These are phyloP conservation scores for Calocera viscosa DNA, from an alignment of 768 basidiomycete genomes.

Conservation along the genomic window DNA sequence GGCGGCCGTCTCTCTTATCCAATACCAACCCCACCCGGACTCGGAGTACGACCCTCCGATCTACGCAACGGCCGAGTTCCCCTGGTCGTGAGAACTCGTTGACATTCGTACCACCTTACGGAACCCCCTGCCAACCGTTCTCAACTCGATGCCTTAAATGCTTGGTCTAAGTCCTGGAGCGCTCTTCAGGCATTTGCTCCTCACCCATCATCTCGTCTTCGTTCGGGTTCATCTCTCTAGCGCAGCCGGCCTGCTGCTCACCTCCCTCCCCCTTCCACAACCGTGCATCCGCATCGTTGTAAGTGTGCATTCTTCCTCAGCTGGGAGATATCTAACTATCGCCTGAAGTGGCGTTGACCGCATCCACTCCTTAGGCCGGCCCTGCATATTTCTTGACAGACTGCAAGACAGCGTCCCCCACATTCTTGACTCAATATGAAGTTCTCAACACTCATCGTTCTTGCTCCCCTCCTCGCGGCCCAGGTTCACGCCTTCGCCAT, in stretches of 20 bases:
- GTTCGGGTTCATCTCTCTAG: neutral
- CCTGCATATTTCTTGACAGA: neutral
- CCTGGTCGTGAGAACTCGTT: neutral
- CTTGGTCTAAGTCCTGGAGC: neutral
- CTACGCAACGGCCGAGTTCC: too few relatives aligned
- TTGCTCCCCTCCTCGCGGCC: neutral
- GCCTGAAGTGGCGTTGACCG: neutral
- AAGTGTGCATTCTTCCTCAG: neutral
- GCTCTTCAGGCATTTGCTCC: neutral
- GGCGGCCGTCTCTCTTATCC: too few relatives aligned
- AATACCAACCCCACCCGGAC: too few relatives aligned
- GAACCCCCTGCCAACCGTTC: neutral
- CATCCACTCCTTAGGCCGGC: conserved; percentile 6
- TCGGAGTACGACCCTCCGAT: too few relatives aligned
- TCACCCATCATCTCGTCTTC: neutral
- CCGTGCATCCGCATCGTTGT: neutral
- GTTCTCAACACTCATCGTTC: neutral
- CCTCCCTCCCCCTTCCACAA: neutral
- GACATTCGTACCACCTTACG: neutral
- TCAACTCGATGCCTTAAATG: neutral
- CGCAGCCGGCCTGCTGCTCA: neutral
- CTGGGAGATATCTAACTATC: neutral
- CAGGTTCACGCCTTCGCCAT: neutral
- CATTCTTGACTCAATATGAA: neutral
- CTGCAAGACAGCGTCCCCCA: neutral